A percentile compares a stretch with the other conserved stretches of the same genome.
phyloP scores from a whole-genome alignment of 805 yeast genomes.

The Saccharomyces mikatae region DNA sequence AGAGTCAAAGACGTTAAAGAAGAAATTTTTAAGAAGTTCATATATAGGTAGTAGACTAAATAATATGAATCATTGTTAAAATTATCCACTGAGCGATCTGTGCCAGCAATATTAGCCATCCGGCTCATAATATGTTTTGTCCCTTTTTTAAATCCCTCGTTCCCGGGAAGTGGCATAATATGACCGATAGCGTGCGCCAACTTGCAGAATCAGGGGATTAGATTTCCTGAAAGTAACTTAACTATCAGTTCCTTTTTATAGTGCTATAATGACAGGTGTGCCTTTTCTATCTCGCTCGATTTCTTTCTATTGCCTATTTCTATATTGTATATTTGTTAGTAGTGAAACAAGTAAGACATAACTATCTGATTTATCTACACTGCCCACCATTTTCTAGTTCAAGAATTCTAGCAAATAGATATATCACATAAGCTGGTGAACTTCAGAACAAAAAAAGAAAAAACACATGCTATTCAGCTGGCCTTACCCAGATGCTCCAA shows the following conservation, averaged over 20 bases:
- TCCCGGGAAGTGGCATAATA: neutral
- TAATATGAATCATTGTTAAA: neutral
- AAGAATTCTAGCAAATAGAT: neutral
- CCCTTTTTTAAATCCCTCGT: neutral
- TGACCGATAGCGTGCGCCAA: neutral
- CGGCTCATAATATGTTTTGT: neutral
- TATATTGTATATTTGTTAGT: neutral
- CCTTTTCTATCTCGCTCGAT: neutral
- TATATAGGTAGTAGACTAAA: neutral
- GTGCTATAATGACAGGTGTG: neutral
- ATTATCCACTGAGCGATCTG: neutral
- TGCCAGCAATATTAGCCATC: neutral
- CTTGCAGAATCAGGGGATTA: neutral
- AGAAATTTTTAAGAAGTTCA: neutral
- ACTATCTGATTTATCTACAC: neutral
- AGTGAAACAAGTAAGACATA: neutral
- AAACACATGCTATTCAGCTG: slow-evolving; percentile 14
- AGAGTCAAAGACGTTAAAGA: neutral
- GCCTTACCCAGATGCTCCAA: slow-evolving; percentile 49
- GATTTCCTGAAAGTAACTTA: neutral
- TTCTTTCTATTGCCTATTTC: neutral
- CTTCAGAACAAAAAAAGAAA: no score
- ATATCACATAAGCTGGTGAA: neutral
- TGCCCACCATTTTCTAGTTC: neutral
- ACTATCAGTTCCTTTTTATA: neutral